Evolutionary conservation across 2,329 filamentous ascomycete species (phyloP), one percentile per base, ranked within the genome.

Genomic region (Zymoseptoria brevis): DNA sequence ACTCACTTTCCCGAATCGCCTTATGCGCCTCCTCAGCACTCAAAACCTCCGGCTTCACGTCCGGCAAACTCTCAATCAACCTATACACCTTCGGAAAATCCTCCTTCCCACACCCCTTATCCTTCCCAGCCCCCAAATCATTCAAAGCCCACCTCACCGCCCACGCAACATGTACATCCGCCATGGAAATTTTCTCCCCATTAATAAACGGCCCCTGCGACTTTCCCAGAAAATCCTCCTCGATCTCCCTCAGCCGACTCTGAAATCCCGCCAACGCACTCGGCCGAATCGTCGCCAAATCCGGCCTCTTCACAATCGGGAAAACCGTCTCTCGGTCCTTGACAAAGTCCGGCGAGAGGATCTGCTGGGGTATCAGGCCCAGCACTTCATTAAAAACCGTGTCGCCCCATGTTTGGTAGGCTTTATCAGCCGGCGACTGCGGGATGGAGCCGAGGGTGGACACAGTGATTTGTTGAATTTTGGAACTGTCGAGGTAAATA

Each of bases 251-350:
- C 48, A 65, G 56, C 9, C 68, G 60, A 16, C 57, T 45, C 24
- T 60, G 60, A 51, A 71, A 63, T 16, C 61, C 62, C 2, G 64
- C 68, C 2, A 71, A 19, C 1, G 62, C 64, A 55, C 59, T 64
- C 2, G 68, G 68, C 1, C 65, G 58, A 3, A 69, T 56, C 3
- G 60, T 62, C 19, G 56, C 52, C 21, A 64, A 49, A 57, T 69
- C 68, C 7, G 65, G 57, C 4, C 68, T 57, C 11, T 55, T 62
- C 22, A 71, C 26, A 3, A 62, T 57, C n/a, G 68, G 68, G 48
- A 71, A 71, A 29, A 71, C 63, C 9, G 62, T 65, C 45, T 58
- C 54, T 8, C 69, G 65, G 57, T 71, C 68, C 35, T 68, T 69
- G 29, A 67, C 56, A 57, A 70, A 69, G 1, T 62, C 67, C 16